Base-by-base conservation (phyloP, 768 basidiomycete genomes). In the Gymnopilus junonius region DNA sequence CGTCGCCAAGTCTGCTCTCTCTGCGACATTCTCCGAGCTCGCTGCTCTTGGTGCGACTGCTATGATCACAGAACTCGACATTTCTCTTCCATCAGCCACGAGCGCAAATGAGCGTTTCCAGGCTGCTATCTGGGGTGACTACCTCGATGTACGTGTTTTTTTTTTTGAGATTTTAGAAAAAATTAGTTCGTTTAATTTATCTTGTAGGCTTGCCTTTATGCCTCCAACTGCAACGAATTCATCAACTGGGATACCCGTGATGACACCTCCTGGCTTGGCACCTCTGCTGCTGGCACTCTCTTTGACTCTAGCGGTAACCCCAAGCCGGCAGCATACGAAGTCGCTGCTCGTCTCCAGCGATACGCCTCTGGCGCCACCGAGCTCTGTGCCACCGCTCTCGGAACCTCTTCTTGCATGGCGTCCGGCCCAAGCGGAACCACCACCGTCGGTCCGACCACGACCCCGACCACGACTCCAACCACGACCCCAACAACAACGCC, bases 121-220 rank as follows among this genome's bases (percentile, higher is more conserved):
- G 40, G 64, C 64, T 58, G 64, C 64, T 10, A 65, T 65, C 48
- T 65, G 64, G 64, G 64, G 64, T 54, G 64, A 65, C 31, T 65
- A 65, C 56, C 60, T 65, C n/a, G 64, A 65, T 23, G 64, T 65
- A 58, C 14, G 64, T 58, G n/a, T n/a, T n/a, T n/a, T n/a, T 3
- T 17, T 21, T 32, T 23, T 34, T 25, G 1, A 1, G 14, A 39
- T 14, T 39, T 50, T n/a, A 7, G 5, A 15, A 20, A 5, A 7
- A 17, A 25, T n/a, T 2, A 40, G 14, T 40, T 6, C 27, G 20
- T 1, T 5, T 42, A 21, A 60, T 17, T n/a, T n/a, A 21, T 14
- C 23, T 21, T 29, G 4, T 61, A 65, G 64, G 64, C 64, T 34
- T 65, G 64, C 34, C 55, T 65, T 20, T 65, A 65, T 37, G 54